These are phyloP conservation scores for Globisporangium nodosum DNA, from an alignment of 352 stramenopile genomes.

Conservation along the genomic window DNA sequence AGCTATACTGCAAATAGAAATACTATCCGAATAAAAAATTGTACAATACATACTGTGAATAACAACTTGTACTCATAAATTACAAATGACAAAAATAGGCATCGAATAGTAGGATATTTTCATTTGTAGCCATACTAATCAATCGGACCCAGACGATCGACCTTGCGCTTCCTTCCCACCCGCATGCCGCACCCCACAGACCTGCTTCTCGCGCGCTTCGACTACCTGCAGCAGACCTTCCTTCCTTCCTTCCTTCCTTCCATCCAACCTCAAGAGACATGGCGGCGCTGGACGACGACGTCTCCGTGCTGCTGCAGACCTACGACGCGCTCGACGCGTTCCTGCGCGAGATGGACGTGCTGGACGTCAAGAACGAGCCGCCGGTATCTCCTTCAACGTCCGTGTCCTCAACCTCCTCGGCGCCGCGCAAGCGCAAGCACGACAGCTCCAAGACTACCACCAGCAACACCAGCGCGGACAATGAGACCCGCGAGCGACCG, in stretches of 20 bases:
- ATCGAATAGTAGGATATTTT: neutral
- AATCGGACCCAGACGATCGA: neutral
- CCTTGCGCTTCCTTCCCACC: neutral
- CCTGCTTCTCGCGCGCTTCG: neutral
- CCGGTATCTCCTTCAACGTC: neutral
- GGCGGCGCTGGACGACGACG: neutral
- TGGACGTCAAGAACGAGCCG: slow-evolving; percentile 1
- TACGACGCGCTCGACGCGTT: slow-evolving; percentile 12
- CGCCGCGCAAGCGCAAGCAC: slow-evolving; percentile 7
- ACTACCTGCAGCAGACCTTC: neutral
- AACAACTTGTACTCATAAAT: neutral
- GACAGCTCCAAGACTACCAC: neutral
- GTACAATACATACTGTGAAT: neutral
- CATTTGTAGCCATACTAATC: neutral
- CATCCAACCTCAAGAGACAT: neutral
- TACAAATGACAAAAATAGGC: neutral
- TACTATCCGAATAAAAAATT: neutral
- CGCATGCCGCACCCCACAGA: neutral
- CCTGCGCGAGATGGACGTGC: slow-evolving; percentile 8
- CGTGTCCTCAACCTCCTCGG: neutral
- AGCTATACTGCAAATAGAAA: too few species aligned
- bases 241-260: too few species aligned
- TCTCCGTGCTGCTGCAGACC: slow-evolving; percentile 6
- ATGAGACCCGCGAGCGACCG: neutral
- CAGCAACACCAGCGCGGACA: neutral